Evolutionary conservation across 2,329 filamentous ascomycete genomes (phyloP).

Genomic region (Alternaria viburni): DNA sequence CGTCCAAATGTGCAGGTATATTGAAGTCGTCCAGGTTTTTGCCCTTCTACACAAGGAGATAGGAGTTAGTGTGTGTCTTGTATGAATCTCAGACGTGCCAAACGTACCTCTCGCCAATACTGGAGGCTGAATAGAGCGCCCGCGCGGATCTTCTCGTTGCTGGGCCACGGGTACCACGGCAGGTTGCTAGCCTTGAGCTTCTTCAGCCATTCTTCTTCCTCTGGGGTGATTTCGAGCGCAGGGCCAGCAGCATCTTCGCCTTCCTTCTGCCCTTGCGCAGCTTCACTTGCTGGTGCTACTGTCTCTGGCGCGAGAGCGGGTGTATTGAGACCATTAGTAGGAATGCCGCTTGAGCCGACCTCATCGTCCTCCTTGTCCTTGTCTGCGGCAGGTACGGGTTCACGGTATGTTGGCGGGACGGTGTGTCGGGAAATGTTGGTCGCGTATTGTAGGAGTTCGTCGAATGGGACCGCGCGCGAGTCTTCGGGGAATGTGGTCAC

Average conservation of each 20-base stretch:
- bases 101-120: slow-evolving; percentile 25
- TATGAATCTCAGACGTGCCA: not conserved
- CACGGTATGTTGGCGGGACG: slow-evolving; percentile 66
- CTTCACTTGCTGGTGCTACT: slow-evolving; percentile 28
- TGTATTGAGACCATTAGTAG: slow-evolving; percentile 39
- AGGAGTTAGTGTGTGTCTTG: not conserved
- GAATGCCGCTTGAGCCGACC: slow-evolving; percentile 25
- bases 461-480: slow-evolving; percentile 64
- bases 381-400: slow-evolving; percentile 28
- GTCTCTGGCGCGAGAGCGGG: slow-evolving; percentile 35
- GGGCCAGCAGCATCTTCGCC: slow-evolving; percentile 14
- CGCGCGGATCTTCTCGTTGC: slow-evolving; percentile 69
- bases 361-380: slow-evolving; percentile 31
- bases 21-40: slow-evolving; percentile 29
- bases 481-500: slow-evolving; percentile 49
- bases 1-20: slow-evolving; percentile 30
- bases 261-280: slow-evolving; percentile 23
- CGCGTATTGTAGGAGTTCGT: slow-evolving; percentile 77
- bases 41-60: slow-evolving; percentile 5
- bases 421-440: slow-evolving; percentile 82
- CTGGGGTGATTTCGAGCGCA: slow-evolving; percentile 31
- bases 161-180: slow-evolving; percentile 77
- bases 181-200: slow-evolving; percentile 37
- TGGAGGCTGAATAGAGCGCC: slow-evolving; percentile 63
- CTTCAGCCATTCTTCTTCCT: slow-evolving; percentile 44